Conservation (phyloP, 2,329 filamentous ascomycete species). For the Trichoderma hamatum region DNA sequence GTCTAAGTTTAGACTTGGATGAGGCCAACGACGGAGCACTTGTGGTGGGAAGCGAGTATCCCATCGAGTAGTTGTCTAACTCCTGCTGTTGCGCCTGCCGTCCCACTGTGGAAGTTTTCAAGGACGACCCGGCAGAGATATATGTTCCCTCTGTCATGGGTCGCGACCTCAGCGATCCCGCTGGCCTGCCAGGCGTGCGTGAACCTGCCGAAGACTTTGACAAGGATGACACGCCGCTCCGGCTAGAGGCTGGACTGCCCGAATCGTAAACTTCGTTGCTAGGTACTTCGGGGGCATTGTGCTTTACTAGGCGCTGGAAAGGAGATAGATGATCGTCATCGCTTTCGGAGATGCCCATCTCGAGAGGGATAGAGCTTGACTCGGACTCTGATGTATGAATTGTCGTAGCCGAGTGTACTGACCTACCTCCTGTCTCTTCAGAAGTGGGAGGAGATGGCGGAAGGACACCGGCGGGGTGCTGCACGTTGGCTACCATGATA, state of each 20-base stretch:
- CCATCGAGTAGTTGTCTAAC: constrained; percentile 59
- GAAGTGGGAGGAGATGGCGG: constrained; percentile 84
- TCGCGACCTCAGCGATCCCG: constrained; percentile 56
- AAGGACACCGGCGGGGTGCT: constrained; percentile 77
- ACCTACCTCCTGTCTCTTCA: constrained; percentile 66
- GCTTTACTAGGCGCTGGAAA: constrained; percentile 72
- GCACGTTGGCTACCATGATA: constrained; percentile 80
- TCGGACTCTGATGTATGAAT: constrained; percentile 58
- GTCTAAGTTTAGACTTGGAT: constrained; percentile 50
- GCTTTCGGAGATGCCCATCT: constrained; percentile 67
- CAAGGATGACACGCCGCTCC: constrained; percentile 62
- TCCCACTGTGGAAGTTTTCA: constrained; percentile 41
- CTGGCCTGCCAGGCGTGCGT: constrained; percentile 53
- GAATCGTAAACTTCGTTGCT: constrained; percentile 66
- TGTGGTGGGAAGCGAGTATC: constrained; percentile 43
- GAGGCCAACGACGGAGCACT: constrained; percentile 52
- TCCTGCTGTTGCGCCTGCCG: constrained; percentile 41
- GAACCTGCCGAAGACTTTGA: constrained; percentile 60
- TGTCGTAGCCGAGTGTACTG: constrained; percentile 49
- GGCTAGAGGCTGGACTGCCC: constrained; percentile 67
- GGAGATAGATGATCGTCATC: constrained; percentile 79
- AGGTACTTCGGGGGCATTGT: constrained; percentile 61
- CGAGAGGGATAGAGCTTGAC: constrained; percentile 57
- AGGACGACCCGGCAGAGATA: constrained; percentile 65
- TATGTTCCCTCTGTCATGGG: constrained; percentile 66